Conservation (phyloP, 805 yeast species). For the Barnettozyma sp. region DNA sequence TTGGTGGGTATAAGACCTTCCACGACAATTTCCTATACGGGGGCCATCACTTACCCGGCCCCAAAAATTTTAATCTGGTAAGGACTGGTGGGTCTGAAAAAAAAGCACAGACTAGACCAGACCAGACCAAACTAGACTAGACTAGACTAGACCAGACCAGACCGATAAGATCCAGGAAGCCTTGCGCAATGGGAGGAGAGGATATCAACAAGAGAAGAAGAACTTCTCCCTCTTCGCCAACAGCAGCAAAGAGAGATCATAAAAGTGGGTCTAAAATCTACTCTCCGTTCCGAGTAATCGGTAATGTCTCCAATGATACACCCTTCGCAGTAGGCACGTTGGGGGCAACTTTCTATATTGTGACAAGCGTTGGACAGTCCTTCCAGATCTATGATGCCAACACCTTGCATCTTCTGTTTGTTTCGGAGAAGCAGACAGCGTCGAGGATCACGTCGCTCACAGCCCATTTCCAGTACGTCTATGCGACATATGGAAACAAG, state of each 20-base stretch:
- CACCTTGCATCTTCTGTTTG: conserved; percentile 76
- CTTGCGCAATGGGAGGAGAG: no score
- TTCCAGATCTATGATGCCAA: conserved; percentile 93
- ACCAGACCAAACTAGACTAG: neutral
- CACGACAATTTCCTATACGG: conserved; percentile 5
- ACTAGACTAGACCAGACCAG: no score
- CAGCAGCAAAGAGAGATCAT: conserved; percentile 13
- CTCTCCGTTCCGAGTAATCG: conserved; percentile 83
- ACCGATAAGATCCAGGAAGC: no score
- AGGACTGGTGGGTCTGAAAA: neutral
- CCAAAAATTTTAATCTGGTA: conserved; percentile 2
- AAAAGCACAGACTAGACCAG: neutral
- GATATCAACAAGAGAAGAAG: conserved; percentile 7
- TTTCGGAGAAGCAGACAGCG: conserved; percentile 72
- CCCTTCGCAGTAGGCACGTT: conserved; percentile 88
- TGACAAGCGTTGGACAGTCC: conserved; percentile 81
- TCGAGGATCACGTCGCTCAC: conserved; percentile 61
- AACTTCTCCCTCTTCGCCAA: conserved; percentile 10
- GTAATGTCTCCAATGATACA: conserved; percentile 77
- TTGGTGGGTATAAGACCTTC: neutral
- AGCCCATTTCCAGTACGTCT: conserved; percentile 81
- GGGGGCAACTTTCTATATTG: conserved; percentile 82
- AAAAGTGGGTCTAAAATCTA: conserved; percentile 51
- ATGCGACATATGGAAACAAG: conserved; percentile 62
- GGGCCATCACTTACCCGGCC: conserved; percentile 1